These are phyloP conservation scores for Claviceps lovelessii DNA, from an alignment of 2,329 filamentous ascomycete species.

Conservation along the genomic window DNA sequence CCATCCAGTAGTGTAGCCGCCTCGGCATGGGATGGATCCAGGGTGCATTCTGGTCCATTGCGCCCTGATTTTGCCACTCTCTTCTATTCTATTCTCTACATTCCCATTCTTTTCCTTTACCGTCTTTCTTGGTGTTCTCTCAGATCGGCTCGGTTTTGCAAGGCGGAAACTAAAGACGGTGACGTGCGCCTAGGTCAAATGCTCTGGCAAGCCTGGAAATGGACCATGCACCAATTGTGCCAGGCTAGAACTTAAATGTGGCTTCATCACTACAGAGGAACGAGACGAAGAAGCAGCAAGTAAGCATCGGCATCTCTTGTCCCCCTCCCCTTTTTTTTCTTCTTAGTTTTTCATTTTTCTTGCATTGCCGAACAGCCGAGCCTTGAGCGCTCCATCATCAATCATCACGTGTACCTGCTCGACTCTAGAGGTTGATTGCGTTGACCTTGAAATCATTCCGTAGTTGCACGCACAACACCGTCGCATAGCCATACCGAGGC, in stretches of 20 bases:
- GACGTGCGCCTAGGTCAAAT: constrained; percentile 24
- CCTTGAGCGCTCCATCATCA: background rate
- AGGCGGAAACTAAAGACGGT: background rate
- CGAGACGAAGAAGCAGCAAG: constrained; percentile 9
- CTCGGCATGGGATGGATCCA: background rate
- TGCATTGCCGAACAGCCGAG: background rate
- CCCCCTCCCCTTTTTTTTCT: background rate
- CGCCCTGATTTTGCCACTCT: too few relatives aligned
- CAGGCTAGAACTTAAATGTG: constrained; percentile 23
- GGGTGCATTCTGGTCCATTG: background rate
- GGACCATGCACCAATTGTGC: constrained; percentile 25
- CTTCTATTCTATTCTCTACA: background rate
- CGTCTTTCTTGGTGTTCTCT: background rate
- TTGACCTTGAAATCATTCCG: constrained; percentile 6
- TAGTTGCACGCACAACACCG: constrained; percentile 24
- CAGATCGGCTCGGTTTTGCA: background rate
- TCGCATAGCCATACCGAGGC: constrained; percentile 28
- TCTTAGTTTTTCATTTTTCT: too few relatives aligned
- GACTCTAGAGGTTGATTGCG: background rate
- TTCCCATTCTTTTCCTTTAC: background rate
- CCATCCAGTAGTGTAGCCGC: background rate
- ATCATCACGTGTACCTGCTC: background rate
- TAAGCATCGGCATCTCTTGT: constrained; percentile 4
- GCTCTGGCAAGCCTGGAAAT: constrained; percentile 21
- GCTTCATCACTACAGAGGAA: constrained; percentile 16